Conservation (phyloP, 2,329 filamentous ascomycete species). For the Aureobasidium uvarum region DNA sequence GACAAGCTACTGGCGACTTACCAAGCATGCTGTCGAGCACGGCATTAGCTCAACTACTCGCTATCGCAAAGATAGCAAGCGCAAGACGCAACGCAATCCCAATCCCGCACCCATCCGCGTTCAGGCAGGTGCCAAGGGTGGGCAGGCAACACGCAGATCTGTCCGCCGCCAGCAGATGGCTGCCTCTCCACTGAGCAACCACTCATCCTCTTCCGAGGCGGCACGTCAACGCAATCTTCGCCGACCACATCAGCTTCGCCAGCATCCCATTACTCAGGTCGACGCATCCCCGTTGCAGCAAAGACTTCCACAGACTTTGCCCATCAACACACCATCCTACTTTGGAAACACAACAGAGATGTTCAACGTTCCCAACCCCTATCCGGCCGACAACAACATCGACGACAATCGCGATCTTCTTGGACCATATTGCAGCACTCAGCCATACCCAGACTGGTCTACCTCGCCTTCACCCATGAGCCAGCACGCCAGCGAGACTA, state of each 20-base stretch:
- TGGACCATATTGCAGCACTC: not conserved
- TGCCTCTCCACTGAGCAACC: slow-evolving; percentile 5
- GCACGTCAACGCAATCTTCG: slow-evolving; percentile 10
- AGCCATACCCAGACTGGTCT: slow-evolving; percentile 11
- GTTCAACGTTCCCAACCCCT: not conserved
- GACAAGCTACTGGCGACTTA: slow-evolving; percentile 73
- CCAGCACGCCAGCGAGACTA: not conserved
- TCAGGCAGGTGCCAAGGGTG: slow-evolving; percentile 28
- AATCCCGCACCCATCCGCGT: slow-evolving; percentile 27
- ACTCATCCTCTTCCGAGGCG: not conserved
- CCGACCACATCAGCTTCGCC: slow-evolving; percentile 5
- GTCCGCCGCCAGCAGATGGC: slow-evolving; percentile 17
- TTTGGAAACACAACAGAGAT: slow-evolving; percentile 7
- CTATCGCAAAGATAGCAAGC: slow-evolving; percentile 47
- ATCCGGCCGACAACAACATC: slow-evolving; percentile 9
- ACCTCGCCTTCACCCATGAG: slow-evolving; percentile 3
- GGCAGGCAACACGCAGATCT: slow-evolving; percentile 27
- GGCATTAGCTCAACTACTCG: slow-evolving; percentile 79
- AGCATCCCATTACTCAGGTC: not conserved
- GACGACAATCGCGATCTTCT: slow-evolving; percentile 1
- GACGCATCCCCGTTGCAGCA: not conserved
- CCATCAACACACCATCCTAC: not conserved
- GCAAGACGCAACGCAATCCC: slow-evolving; percentile 26
- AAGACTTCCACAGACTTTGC: not conserved
- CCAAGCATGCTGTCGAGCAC: slow-evolving; percentile 63